Percentiles rank a stretch among this genome's conserved stretches.
phyloP scores from a whole-genome alignment of 2,329 filamentous ascomycete genomes.

The Alternaria arborescens region DNA sequence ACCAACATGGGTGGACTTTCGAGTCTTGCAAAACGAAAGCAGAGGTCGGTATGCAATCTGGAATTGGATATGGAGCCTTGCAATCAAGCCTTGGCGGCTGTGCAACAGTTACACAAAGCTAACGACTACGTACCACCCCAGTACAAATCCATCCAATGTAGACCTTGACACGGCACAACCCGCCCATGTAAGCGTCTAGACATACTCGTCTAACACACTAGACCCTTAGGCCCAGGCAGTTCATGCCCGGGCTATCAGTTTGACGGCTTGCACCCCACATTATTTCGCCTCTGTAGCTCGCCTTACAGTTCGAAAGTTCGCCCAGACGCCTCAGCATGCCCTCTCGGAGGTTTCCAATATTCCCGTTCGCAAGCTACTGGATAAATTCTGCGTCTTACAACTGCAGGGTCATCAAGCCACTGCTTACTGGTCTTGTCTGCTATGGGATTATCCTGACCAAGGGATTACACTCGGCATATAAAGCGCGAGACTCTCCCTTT shows the following conservation, averaged over 20 bases:
- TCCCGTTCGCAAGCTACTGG: conserved; percentile 7
- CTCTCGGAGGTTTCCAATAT: not conserved
- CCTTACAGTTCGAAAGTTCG: conserved; percentile 2
- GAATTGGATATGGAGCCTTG: not conserved
- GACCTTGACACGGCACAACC: conserved; percentile 10
- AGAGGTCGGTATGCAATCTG: not conserved
- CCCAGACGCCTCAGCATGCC: conserved; percentile 7
- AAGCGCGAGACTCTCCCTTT: not conserved
- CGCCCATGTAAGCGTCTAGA: conserved; percentile 17
- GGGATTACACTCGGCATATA: conserved; percentile 18
- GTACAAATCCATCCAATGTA: not conserved
- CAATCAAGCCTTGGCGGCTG: not conserved
- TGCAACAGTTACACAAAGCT: conserved; percentile 4
- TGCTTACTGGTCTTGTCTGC: conserved; percentile 7
- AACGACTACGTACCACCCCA: not conserved
- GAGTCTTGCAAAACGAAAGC: not conserved
- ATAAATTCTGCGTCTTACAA: conserved; percentile 11
- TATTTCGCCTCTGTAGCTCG: conserved; percentile 1
- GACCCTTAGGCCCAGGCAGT: not conserved
- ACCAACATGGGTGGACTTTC: not conserved
- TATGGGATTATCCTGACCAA: conserved; percentile 2
- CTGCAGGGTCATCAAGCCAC: conserved; percentile 17
- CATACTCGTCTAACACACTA: conserved; percentile 9
- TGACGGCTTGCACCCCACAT: conserved; percentile 6
- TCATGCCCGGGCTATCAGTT: conserved; percentile 2